phyloP scores from a whole-genome alignment of 1,284 basidiomycete genomes.

The Leccinum pallidistipes region DNA sequence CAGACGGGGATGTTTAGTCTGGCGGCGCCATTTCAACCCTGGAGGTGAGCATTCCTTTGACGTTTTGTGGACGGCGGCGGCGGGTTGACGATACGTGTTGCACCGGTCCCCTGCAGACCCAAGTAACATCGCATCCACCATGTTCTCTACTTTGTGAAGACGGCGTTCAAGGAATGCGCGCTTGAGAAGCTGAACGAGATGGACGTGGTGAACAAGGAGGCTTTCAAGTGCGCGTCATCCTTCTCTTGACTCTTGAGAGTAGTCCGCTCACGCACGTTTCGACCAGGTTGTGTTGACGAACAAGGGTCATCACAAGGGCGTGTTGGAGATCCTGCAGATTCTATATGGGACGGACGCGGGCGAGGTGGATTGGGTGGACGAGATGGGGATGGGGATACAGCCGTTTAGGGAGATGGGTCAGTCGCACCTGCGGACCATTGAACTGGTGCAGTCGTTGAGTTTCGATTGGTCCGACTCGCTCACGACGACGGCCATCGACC shows the following conservation, averaged over 20 bases:
- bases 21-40: too few species aligned
- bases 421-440: too few species aligned
- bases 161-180: slow-evolving; percentile 75
- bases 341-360: slow-evolving; percentile 53
- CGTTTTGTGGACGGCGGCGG: too few species aligned
- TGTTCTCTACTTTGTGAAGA: slow-evolving; percentile 78
- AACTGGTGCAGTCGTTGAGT: slow-evolving; percentile 86
- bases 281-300: slow-evolving; percentile 25
- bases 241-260: slow-evolving; percentile 5
- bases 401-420: too few species aligned
- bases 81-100: not conserved
- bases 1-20: too few species aligned
- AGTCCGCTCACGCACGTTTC: slow-evolving; percentile 6
- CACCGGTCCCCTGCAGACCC: slow-evolving; percentile 47
- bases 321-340: too few species aligned
- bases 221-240: not conserved
- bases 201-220: slow-evolving; percentile 74
- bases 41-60: too few species aligned
- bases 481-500: slow-evolving; percentile 59
- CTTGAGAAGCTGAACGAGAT: slow-evolving; percentile 70
- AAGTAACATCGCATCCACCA: slow-evolving; percentile 82
- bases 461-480: slow-evolving; percentile 47
- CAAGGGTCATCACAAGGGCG: too few species aligned
- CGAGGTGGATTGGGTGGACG: slow-evolving; percentile 41
- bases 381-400: too few species aligned